A percentile compares a stretch with the other conserved stretches of the same genome.
phyloP scores from a whole-genome alignment of 345 rosid genomes.

The Camelina hispida region DNA sequence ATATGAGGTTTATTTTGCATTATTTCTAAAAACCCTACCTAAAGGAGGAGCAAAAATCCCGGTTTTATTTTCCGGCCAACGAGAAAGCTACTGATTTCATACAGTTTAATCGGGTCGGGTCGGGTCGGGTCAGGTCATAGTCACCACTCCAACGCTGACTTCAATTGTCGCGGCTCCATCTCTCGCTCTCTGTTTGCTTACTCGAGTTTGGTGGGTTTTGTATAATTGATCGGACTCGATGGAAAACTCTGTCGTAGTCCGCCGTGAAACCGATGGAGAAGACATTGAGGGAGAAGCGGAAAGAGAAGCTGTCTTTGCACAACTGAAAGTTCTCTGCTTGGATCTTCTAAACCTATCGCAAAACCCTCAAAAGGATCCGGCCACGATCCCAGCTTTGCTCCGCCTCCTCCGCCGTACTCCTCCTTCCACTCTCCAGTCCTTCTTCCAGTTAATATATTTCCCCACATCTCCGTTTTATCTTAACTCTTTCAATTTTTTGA shows the following conservation, averaged over 20 bases:
- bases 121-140: slow-evolving; percentile 25
- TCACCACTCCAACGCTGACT: neutral
- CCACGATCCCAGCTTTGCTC: slow-evolving; percentile 58
- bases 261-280: slow-evolving; percentile 31
- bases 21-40: slow-evolving; percentile 28
- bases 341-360: slow-evolving; percentile 71
- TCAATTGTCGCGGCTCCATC: slow-evolving; percentile 26
- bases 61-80: neutral
- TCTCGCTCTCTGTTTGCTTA: no score
- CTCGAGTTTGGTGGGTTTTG: neutral
- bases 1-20: neutral
- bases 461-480: neutral
- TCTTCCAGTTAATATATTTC: slow-evolving; percentile 66
- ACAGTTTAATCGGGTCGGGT: slow-evolving; percentile 5
- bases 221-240: slow-evolving; percentile 33
- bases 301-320: slow-evolving; percentile 51
- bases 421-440: slow-evolving; percentile 64
- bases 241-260: slow-evolving; percentile 36
- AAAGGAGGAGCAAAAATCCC: neutral
- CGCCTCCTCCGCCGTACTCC: slow-evolving; percentile 57
- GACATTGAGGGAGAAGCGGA: slow-evolving; percentile 41
- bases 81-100: neutral
- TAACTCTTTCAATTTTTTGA: no score
- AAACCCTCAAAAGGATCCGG: slow-evolving; percentile 55
- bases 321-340: slow-evolving; percentile 57